Evolutionary conservation across 1,284 basidiomycete genomes (phyloP), one percentile per base, ranked within the genome.

Genomic region (Macrocystidia cucumis): DNA sequence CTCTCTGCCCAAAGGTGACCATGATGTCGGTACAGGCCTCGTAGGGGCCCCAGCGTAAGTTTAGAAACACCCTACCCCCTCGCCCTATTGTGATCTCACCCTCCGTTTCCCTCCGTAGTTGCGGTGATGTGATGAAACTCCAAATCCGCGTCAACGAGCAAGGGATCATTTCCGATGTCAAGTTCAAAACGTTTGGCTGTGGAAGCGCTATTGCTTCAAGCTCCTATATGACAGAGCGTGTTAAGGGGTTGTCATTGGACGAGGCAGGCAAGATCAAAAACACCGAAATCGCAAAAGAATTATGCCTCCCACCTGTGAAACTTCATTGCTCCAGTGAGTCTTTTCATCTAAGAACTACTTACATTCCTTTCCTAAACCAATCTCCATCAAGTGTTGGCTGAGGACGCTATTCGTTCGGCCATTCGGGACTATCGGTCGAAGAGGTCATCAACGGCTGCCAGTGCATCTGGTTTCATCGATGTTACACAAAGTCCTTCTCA

Each of bases 131-230:
- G 34, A 98, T 98, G 95, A 98, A 98, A 65, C 80, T 99, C 16
- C 93, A 97, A 61, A 99, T 99, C 58, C 88, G 91, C 50, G 96
- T 99, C 40, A 84, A 93, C 61, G 92, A 96, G 45, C 73, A 88
- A 32, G 86, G 91, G 27, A 78, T 97, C 62, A 99, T 99, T 55
- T 88, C 86, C 38, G 95, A 98, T 56, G 96, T 98, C 60, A 96
- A 95, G 64, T 98, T 98, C 76, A 98, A 96, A 70, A 96, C 92
- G 0, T 97, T 96, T 58, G 92, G 92, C 9, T 95, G 91, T 58
- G 91, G 96, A 39, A 95, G 90, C 44, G 96, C 95, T 46, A 98
- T 98, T 45, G 96, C 96, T 1, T 95, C 91, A 3, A 91, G 87
- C 53, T 91, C 88, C 8, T 97, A 92, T 60, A 91, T 96, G 86